phyloP scores from a whole-genome alignment of 805 yeast species.

The Spathaspora hagerdaliae region DNA sequence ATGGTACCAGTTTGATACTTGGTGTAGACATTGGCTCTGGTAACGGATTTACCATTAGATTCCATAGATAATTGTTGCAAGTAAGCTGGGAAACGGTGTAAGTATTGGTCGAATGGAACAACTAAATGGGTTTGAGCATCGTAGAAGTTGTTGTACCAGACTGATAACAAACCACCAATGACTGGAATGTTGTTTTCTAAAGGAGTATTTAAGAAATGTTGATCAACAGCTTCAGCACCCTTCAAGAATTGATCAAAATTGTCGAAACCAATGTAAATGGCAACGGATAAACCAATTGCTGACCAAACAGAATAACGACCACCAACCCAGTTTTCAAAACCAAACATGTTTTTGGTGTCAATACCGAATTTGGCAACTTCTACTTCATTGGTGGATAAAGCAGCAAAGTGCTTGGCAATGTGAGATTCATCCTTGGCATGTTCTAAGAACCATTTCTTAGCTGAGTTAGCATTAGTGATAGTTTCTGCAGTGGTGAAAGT shows the following conservation, averaged over 20 bases:
- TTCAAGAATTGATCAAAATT: constrained; percentile 87
- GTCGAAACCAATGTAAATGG: constrained; percentile 91
- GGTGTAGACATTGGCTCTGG: constrained; percentile 87
- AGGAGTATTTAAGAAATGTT: constrained; percentile 82
- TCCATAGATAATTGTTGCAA: constrained; percentile 98
- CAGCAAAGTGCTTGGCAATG: constrained; percentile 97
- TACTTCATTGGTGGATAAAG: constrained; percentile 86
- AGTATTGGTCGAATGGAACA: constrained; percentile 97
- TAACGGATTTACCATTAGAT: constrained; percentile 96
- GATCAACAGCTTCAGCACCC: constrained; percentile 97
- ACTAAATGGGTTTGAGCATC: constrained; percentile 98
- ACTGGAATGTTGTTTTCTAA: constrained; percentile 89
- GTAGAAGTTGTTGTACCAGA: constrained; percentile 98
- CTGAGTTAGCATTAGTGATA: constrained; percentile 90
- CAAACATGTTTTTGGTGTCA: constrained; percentile 97
- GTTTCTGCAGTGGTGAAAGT: constrained; percentile 99
- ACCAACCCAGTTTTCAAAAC: constrained; percentile 98
- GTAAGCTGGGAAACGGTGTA: constrained; percentile 99
- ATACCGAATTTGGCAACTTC: constrained; percentile 96
- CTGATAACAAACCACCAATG: constrained; percentile 87
- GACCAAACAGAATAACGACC: constrained; percentile 99
- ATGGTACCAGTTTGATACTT: constrained; percentile 95
- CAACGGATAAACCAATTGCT: constrained; percentile 94
- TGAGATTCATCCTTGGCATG: constrained; percentile 61
- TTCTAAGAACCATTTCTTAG: constrained; percentile 89